Evolutionary conservation across 768 basidiomycete genomes (phyloP).

Genomic region (Podaxis carcinomalis): DNA sequence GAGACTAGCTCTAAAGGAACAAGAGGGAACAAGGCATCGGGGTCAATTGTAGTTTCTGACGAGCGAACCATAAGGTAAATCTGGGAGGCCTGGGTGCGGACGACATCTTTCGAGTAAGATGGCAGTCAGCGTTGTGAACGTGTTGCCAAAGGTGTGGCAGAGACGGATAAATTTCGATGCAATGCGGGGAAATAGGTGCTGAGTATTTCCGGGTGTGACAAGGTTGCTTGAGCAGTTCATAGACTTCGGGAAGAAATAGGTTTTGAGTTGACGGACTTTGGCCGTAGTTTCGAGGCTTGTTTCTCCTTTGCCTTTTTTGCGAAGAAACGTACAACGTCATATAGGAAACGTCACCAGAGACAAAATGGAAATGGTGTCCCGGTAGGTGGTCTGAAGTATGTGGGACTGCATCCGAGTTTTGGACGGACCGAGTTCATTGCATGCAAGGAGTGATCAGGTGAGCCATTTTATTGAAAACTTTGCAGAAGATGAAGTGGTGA

Average conservation of each 20-base stretch:
- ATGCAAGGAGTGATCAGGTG: not conserved
- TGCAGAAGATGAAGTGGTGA: not conserved
- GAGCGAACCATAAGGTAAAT: not conserved
- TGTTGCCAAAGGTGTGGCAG: not conserved
- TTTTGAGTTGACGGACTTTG: not conserved
- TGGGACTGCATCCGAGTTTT: not conserved
- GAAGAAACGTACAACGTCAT: not conserved
- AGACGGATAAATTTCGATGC: slow-evolving; percentile 1
- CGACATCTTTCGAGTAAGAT: not conserved
- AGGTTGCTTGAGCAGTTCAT: not conserved
- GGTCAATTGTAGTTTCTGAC: not conserved
- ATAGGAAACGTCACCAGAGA: not conserved
- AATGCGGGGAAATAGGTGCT: not conserved
- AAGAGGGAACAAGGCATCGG: not conserved
- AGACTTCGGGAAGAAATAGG: not conserved
- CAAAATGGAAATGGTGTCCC: not conserved
- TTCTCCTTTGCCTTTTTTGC: not conserved
- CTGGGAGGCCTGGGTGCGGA: not conserved
- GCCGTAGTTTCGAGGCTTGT: not conserved
- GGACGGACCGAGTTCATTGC: not conserved
- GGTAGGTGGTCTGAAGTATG: not conserved
- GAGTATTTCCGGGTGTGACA: slow-evolving; percentile 5
- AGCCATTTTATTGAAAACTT: not conserved
- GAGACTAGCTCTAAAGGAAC: not conserved
- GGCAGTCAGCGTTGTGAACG: not conserved